phyloP scores from a whole-genome alignment of 2,329 filamentous ascomycete genomes.

The Microsporum ferrugineum region DNA sequence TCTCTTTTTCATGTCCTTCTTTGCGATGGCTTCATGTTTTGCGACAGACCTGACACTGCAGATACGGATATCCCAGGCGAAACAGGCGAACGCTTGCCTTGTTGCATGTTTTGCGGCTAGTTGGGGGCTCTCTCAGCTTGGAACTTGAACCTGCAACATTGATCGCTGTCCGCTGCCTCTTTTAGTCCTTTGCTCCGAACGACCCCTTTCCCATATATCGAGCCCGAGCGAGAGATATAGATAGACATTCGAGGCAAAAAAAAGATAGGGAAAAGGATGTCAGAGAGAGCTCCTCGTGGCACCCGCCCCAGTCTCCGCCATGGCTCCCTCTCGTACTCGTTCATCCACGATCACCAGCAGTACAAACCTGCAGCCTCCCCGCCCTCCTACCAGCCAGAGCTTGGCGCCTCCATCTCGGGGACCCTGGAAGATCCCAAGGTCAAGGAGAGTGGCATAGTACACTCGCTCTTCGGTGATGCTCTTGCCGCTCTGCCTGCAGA shows the following conservation, averaged over 20 bases:
- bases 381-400: slow-evolving; percentile 15
- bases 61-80: slow-evolving; percentile 2
- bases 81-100: neutral
- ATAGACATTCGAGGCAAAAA: neutral
- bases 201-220: neutral
- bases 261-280: neutral
- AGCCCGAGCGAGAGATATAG: neutral
- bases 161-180: neutral
- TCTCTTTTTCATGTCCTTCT: neutral
- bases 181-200: neutral
- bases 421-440: slow-evolving; percentile 22
- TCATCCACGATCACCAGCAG: slow-evolving; percentile 40
- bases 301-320: slow-evolving; percentile 34
- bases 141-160: neutral
- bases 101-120: neutral
- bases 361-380: slow-evolving; percentile 31
- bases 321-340: slow-evolving; percentile 33
- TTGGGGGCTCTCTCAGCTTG: neutral
- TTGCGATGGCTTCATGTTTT: neutral
- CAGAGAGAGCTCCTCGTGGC: slow-evolving; percentile 18
- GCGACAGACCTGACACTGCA: neutral
- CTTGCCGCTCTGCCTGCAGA: slow-evolving; percentile 30
- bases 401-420: slow-evolving; percentile 24
- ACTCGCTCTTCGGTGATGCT: slow-evolving; percentile 37
- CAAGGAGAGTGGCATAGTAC: slow-evolving; percentile 36